Conservation (phyloP, 768 basidiomycete species). For the Amanita pseudoporphyria region DNA sequence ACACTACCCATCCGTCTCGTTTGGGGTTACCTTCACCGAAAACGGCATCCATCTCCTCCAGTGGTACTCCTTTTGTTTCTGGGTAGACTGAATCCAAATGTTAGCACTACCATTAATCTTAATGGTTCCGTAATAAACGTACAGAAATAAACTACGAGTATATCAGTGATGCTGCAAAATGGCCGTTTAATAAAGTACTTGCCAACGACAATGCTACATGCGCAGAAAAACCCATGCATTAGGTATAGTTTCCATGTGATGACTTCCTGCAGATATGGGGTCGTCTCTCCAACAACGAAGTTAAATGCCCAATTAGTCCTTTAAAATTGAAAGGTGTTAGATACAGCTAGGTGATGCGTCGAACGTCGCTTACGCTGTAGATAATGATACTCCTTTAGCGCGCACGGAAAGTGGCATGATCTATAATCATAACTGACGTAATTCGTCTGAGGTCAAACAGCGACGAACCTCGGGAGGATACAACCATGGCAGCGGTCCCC, state of each 20-base stretch:
- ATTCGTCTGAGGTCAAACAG: not conserved
- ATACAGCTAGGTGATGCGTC: not conserved
- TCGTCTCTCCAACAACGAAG: conserved; percentile 81
- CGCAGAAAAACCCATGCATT: conserved; percentile 95
- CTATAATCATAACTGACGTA: conserved; percentile 22
- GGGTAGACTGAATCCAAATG: conserved; percentile 54
- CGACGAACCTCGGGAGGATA: conserved; percentile 68
- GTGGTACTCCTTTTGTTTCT: conserved; percentile 76
- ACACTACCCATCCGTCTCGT: not conserved
- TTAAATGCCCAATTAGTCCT: conserved; percentile 77
- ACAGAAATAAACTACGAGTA: conserved; percentile 61
- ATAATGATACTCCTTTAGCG: conserved; percentile 90
- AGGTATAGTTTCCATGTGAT: conserved; percentile 91
- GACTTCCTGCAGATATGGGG: conserved; percentile 76
- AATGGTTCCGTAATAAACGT: conserved; percentile 15
- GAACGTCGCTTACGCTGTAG: conserved; percentile 46
- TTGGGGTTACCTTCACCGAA: conserved; percentile 70
- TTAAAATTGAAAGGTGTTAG: not conserved
- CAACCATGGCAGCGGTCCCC: conserved; percentile 86
- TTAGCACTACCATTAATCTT: conserved; percentile 8
- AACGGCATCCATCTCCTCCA: conserved; percentile 87
- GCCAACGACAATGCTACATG: conserved; percentile 77
- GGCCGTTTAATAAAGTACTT: conserved; percentile 8
- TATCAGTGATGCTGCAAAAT: not conserved
- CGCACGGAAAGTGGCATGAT: conserved; percentile 87